phyloP scores from a whole-genome alignment of 2,329 filamentous ascomycete genomes.

The Ophiostoma quercus region DNA sequence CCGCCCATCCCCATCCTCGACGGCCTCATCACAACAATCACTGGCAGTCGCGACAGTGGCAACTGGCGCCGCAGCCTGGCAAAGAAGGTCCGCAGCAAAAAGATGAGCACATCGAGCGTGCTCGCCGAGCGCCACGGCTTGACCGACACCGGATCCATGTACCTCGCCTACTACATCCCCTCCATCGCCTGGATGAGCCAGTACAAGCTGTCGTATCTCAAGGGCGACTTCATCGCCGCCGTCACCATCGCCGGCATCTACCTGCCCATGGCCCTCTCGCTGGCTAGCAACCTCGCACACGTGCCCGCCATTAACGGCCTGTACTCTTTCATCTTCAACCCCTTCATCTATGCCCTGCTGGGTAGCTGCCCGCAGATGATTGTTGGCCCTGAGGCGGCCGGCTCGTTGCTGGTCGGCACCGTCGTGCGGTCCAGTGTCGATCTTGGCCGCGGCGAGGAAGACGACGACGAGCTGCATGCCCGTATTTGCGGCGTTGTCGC shows the following conservation, averaged over 20 bases:
- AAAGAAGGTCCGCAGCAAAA: conserved; percentile 41
- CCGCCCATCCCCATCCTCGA: conserved; percentile 38
- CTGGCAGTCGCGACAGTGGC: conserved; percentile 36
- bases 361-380: conserved; percentile 92
- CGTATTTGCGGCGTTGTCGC: conserved; percentile 83
- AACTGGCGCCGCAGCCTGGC: conserved; percentile 48
- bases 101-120: conserved; percentile 66
- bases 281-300: conserved; percentile 87
- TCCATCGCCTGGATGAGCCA: conserved; percentile 85
- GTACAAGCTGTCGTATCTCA: conserved; percentile 75
- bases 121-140: conserved; percentile 70
- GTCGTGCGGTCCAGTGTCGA: conserved; percentile 76
- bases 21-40: conserved; percentile 37
- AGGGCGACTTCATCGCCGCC: conserved; percentile 81
- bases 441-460: conserved; percentile 57
- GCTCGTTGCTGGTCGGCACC: conserved; percentile 81
- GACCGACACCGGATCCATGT: conserved; percentile 69
- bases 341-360: conserved; percentile 82
- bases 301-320: conserved; percentile 89
- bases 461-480: conserved; percentile 64
- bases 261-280: conserved; percentile 91
- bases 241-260: conserved; percentile 98
- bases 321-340: conserved; percentile 90
- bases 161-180: conserved; percentile 88
- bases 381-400: conserved; percentile 89